A percentile compares a stretch with the other conserved stretches of the same genome.
Conservation (phyloP, 768 basidiomycete genomes). For the Trametes cubensis region DNA sequence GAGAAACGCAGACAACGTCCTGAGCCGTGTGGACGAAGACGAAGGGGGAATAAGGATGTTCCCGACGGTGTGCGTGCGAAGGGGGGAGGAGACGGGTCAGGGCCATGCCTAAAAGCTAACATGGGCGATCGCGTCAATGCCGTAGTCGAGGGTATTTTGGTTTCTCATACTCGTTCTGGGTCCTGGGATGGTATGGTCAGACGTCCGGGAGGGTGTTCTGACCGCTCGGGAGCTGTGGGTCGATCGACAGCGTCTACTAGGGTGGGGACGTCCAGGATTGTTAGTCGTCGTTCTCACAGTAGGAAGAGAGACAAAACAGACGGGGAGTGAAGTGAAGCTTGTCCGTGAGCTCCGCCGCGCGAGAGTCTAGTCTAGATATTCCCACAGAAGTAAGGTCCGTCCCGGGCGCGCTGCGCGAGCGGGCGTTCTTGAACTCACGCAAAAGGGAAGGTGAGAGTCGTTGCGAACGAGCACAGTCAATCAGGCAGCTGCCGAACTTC, state of each 20-base stretch:
- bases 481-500: background rate
- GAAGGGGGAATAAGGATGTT: background rate
- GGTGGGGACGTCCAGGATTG: conserved; percentile 14
- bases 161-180: conserved; percentile 3
- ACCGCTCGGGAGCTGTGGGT: conserved; percentile 1
- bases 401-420: background rate
- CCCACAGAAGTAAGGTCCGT: conserved; percentile 10
- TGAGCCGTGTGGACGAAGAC: background rate
- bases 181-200: conserved; percentile 2
- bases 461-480: background rate
- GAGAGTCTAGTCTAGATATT: background rate
- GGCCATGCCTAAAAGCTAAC: conserved; percentile 24
- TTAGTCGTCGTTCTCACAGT: conserved; percentile 11
- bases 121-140: conserved; percentile 5
- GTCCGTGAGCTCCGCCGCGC: background rate
- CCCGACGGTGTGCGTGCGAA: conserved; percentile 8
- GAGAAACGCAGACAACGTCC: background rate
- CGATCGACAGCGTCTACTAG: conserved; percentile 10
- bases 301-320: background rate
- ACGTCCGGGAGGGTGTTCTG: background rate
- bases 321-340: background rate
- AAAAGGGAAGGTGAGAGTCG: background rate
- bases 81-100: background rate
- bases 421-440: background rate
- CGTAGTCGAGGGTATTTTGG: background rate